Base-by-base conservation (phyloP, 176 grass and related monocot genomes). In the Hyparrhenia diplandra region DNA sequence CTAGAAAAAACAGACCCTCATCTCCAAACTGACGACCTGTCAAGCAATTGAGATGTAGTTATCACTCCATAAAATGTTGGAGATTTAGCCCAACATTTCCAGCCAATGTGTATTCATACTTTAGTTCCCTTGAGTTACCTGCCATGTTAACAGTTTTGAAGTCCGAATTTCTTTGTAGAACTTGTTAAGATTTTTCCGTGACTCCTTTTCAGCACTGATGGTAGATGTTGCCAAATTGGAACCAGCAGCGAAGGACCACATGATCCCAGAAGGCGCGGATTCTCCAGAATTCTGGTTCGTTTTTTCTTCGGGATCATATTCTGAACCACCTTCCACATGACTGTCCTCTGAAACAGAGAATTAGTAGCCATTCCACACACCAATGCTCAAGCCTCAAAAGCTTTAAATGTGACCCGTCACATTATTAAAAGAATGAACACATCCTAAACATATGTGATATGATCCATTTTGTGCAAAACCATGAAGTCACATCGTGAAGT, bases 1-100 rank as follows among this genome's bases (percentile, higher is more conserved):
- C 96, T 67, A 99, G 92, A 80, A 99, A 99, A 74, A 93, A 99
- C 2, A 95, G 42, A 24, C 96, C 96, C 43, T 95, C 96, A 71
- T 99, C 96, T 28, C 96, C 96, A 90, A 99, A 95, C 78, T 95
- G 92, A 47, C 91, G 92, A 57, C 92, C 96, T 99, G 81, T 70
- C 67, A 74, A 81, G 60, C 68, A 59, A 89, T 25, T 74, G 24
- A 67, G 28, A 72, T 67, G 24, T 75, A 67, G 42, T 41, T 70
- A 18, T 71, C 20, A 70, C 34, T 39, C 24, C 51, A 86, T 45
- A 65, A 5, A 42, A 63, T 3, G 27, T 6, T 71, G 14, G 30
- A 70, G 25, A 23, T 43, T 69, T 40, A 39, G 17, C 25, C 30
- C 16, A 79, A 35, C 52, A 76, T 63, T 70, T 85, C 32, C 18